Evolutionary conservation across 176 grass and related monocot species (phyloP).

Genomic region (Carex scoparia): DNA sequence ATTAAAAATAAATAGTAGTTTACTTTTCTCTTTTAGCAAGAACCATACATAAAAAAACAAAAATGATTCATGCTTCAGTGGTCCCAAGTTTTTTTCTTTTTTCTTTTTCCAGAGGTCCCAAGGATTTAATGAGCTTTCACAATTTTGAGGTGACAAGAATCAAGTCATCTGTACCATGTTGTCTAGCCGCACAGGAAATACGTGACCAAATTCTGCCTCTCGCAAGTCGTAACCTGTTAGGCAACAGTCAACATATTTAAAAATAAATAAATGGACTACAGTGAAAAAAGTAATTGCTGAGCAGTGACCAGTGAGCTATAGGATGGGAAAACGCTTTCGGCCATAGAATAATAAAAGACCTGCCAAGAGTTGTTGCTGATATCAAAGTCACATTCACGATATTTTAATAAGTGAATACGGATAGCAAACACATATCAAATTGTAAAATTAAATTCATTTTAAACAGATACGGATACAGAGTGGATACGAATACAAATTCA

Average conservation of each 20-base stretch:
- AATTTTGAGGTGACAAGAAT: slow-evolving; percentile 24
- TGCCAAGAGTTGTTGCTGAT: neutral
- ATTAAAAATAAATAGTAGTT: neutral
- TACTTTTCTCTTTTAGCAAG: neutral
- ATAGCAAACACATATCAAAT: too few relatives aligned
- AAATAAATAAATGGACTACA: neutral
- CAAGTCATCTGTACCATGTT: neutral
- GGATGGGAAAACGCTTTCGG: neutral
- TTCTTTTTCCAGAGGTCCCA: neutral
- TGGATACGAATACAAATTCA: too few relatives aligned
- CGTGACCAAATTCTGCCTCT: neutral
- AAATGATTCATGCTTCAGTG: neutral
- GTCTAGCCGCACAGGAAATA: neutral
- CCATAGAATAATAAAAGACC: neutral
- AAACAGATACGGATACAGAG: too few relatives aligned
- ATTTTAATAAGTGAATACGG: too few relatives aligned
- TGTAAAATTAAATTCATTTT: too few relatives aligned
- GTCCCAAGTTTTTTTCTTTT: neutral
- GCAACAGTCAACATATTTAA: neutral
- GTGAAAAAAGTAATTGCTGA: slow-evolving; percentile 1
- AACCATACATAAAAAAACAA: neutral
- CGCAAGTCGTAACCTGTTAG: neutral
- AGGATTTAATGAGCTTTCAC: neutral
- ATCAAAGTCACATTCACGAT: too few relatives aligned
- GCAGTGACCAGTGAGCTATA: neutral